These are phyloP conservation scores for Fusarium vanettenii DNA, from an alignment of 2,329 filamentous ascomycete species.

Conservation along the genomic window DNA sequence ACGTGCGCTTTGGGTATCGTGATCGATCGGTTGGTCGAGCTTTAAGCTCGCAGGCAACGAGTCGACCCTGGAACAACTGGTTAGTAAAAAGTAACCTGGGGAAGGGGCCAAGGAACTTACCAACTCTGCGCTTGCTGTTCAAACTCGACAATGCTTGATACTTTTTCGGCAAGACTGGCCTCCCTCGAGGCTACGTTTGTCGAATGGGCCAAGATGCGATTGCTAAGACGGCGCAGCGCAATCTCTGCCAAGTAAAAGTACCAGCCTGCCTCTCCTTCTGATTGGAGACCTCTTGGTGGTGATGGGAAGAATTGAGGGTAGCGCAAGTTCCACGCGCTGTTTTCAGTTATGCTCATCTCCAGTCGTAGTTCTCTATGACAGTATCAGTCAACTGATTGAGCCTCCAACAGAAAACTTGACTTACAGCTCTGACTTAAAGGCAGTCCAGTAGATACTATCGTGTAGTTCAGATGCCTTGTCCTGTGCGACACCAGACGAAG, in stretches of 20 bases:
- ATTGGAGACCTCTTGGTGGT: background rate
- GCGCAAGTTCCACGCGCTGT: background rate
- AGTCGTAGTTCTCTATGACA: background rate
- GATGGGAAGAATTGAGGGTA: background rate
- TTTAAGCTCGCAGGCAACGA: background rate
- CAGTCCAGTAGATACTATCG: background rate
- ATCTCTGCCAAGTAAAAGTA: background rate
- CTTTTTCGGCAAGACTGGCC: background rate
- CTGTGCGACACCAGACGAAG: background rate
- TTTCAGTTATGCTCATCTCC: background rate
- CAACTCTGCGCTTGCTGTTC: background rate
- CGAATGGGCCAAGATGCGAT: background rate
- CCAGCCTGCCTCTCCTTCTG: background rate
- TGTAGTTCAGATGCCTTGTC: background rate
- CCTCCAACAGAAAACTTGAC: no score
- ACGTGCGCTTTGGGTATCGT: background rate
- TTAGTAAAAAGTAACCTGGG: background rate
- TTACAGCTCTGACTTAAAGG: background rate
- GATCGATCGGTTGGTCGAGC: background rate
- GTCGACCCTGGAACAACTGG: background rate
- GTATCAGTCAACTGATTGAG: no score
- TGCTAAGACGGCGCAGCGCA: background rate
- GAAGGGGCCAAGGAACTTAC: background rate
- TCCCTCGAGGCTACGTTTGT: background rate
- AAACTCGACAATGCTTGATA: background rate